phyloP scores from a whole-genome alignment of 2,329 filamentous ascomycete species.

The Fusarium circinatum region DNA sequence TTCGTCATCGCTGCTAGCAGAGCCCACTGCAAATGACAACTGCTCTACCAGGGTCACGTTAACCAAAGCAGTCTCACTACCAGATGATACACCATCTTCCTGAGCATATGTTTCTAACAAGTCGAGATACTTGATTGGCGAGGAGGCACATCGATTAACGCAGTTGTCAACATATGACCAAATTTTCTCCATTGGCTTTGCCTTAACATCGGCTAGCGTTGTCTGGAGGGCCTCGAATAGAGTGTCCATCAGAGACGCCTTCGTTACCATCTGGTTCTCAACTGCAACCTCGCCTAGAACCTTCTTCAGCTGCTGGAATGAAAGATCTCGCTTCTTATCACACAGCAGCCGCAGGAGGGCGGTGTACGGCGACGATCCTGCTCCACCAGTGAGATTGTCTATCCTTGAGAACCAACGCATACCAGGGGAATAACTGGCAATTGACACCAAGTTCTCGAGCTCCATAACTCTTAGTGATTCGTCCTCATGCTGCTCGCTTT shows the following conservation, averaged over 20 bases:
- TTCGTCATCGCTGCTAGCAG: slow-evolving; percentile 55
- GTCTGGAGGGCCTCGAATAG: slow-evolving; percentile 52
- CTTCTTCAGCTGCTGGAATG: slow-evolving; percentile 58
- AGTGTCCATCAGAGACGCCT: slow-evolving; percentile 58
- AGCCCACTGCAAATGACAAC: slow-evolving; percentile 73
- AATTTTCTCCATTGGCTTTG: slow-evolving; percentile 54
- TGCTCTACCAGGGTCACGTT: slow-evolving; percentile 80
- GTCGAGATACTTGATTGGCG: slow-evolving; percentile 86
- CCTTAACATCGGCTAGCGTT: slow-evolving; percentile 29
- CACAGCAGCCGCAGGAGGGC: slow-evolving; percentile 67
- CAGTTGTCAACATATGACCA: slow-evolving; percentile 87
- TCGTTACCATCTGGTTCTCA: slow-evolving; percentile 74
- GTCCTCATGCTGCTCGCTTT: slow-evolving; percentile 60
- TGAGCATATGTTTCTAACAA: slow-evolving; percentile 62
- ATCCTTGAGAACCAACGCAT: slow-evolving; percentile 92
- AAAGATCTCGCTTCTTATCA: slow-evolving; percentile 43
- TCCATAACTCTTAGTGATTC: slow-evolving; percentile 73
- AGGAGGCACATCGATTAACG: slow-evolving; percentile 75
- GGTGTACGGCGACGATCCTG: slow-evolving; percentile 71
- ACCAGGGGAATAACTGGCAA: slow-evolving; percentile 81
- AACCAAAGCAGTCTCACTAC: slow-evolving; percentile 65
- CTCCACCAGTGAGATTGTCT: slow-evolving; percentile 63
- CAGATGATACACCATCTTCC: slow-evolving; percentile 43
- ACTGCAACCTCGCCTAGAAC: slow-evolving; percentile 70
- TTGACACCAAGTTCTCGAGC: slow-evolving; percentile 81